Evolutionary conservation across 768 basidiomycete genomes (phyloP), one percentile per base, ranked within the genome.

Genomic region (Mycena olivaceomarginata): DNA sequence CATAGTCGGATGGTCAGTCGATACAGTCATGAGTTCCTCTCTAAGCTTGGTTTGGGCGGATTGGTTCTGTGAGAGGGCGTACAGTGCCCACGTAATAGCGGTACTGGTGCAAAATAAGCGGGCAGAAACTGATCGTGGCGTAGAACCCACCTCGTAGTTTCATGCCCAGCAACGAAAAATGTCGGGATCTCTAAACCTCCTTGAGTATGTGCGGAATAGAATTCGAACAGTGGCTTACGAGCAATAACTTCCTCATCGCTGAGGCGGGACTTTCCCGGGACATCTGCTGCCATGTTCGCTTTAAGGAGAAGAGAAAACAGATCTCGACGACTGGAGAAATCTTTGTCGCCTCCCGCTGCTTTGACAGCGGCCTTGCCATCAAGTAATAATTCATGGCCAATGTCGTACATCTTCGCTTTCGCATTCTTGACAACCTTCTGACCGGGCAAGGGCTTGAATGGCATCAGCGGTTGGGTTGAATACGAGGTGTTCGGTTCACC

Each of bases 221-320:
- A 70, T 59, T 59, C 57, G 45, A 53, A 45, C 39, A 43, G 53
- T 20, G 31, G 41, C 56, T 37, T 70, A 79, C 79, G 80, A 16
- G 80, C 67, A 4, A 90, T 53, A 5, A 92, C 89, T 60, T 92
- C 91, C 31, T 85, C 85, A 46, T 92, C 91, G 0, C 85, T 86
- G 78, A 92, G 74, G 48, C 80, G 82, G 79, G 89, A 88, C 37
- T 74, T 82, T 16, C 87, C 89, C 0, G 87, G 85, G 7, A 90
- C 79, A 77, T 92, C 89, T 0, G 84, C 84, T 6, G 89, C 89
- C 86, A 91, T 85, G 80, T 92, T 92, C 10, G 91, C 90, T 73
- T 84, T 86, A 70, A 91, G 85, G 15, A 92, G 83, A 25, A 90
- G 77, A 18, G 86, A 88, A 31, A 92, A 81, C 7, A 92, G 75